Conservation (phyloP, 768 basidiomycete genomes). For the Pisolithus orientalis region DNA sequence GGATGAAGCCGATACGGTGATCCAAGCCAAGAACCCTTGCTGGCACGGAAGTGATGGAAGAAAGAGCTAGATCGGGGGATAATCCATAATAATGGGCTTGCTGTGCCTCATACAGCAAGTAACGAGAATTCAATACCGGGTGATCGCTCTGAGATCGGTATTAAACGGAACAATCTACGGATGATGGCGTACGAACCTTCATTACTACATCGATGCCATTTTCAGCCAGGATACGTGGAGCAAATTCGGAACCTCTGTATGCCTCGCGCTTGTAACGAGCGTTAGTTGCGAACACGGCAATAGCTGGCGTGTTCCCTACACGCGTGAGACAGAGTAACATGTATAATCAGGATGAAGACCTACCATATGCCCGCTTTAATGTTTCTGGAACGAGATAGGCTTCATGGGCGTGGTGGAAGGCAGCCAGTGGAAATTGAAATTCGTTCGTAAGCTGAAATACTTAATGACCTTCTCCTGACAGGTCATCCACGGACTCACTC, state of each 20-base stretch:
- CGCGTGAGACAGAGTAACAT: constrained; percentile 9
- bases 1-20: constrained; percentile 65
- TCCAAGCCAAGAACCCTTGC: constrained; percentile 65
- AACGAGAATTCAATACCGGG: constrained; percentile 49
- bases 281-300: constrained; percentile 78
- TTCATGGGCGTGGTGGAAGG: constrained; percentile 86
- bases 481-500: constrained; percentile 37
- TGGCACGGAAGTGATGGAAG: constrained; percentile 66
- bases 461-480: background rate
- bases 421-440: constrained; percentile 77
- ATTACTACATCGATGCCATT: constrained; percentile 52
- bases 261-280: constrained; percentile 61
- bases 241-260: constrained; percentile 60
- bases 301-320: constrained; percentile 54
- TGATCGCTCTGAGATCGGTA: constrained; percentile 39
- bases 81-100: constrained; percentile 72
- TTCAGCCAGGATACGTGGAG: constrained; percentile 52
- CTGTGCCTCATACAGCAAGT: constrained; percentile 52
- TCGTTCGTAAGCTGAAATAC: constrained; percentile 70
- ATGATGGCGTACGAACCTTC: constrained; percentile 42
- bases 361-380: constrained; percentile 63
- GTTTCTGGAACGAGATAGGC: constrained; percentile 83
- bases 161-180: constrained; percentile 3
- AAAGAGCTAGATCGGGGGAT: constrained; percentile 55
- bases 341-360: background rate